Evolutionary conservation across 2,329 filamentous ascomycete species (phyloP).

Genomic region (Calonectria crousiana): DNA sequence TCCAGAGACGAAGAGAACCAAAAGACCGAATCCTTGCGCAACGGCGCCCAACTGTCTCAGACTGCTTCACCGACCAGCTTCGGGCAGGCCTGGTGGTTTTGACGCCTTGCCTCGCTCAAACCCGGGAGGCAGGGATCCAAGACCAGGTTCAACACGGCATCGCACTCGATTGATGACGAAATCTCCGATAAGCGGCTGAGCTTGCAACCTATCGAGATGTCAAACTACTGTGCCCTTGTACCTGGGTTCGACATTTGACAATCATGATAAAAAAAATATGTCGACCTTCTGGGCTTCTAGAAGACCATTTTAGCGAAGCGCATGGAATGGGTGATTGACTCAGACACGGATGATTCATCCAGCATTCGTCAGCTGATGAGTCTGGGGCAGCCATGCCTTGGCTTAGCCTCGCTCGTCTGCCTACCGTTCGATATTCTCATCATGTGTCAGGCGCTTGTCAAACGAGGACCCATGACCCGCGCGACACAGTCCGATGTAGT

Average conservation of each 20-base stretch:
- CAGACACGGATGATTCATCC: neutral
- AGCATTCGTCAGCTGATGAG: slow-evolving; percentile 10
- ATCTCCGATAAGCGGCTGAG: slow-evolving; percentile 44
- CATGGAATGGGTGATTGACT: neutral
- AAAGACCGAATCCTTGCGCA: neutral
- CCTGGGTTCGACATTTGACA: neutral
- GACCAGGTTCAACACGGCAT: slow-evolving; percentile 24
- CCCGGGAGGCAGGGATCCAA: slow-evolving; percentile 21
- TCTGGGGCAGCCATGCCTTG: neutral
- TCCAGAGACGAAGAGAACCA: neutral
- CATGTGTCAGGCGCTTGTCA: slow-evolving; percentile 27
- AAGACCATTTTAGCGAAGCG: neutral
- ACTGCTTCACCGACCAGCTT: neutral
- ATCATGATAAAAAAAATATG: neutral
- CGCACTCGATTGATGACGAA: slow-evolving; percentile 38
- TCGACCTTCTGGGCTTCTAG: neutral
- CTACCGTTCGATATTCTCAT: slow-evolving; percentile 20
- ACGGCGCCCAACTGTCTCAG: neutral
- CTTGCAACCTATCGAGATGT: slow-evolving; percentile 26
- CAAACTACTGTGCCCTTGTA: slow-evolving; percentile 21
- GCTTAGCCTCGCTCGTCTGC: slow-evolving; percentile 4
- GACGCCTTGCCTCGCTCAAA: neutral
- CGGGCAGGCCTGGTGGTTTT: neutral
- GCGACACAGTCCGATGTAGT: neutral
- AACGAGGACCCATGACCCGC: slow-evolving; percentile 21